Conservation (phyloP, 257 asterid species). For the Solanum medicagineum region DNA sequence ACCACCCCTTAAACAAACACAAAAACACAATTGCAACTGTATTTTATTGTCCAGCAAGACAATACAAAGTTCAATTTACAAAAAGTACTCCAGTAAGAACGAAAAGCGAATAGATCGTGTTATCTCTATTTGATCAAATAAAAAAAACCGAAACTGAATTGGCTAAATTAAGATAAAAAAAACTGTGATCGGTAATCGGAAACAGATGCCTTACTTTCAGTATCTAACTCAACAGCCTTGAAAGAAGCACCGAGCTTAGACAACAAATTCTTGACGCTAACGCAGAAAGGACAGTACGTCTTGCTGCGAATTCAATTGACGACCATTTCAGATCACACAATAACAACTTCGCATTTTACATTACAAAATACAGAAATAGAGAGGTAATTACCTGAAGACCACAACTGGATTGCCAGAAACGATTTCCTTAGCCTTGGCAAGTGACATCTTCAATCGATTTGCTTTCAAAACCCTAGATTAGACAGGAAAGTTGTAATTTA, state of each 20-base stretch:
- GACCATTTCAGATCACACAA: background rate
- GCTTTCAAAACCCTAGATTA: background rate
- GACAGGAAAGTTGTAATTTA: background rate
- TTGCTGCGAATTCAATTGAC: slow-evolving; percentile 44
- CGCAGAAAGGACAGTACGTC: slow-evolving; percentile 65
- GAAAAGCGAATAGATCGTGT: background rate
- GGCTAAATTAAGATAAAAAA: background rate
- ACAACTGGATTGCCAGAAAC: slow-evolving; percentile 52
- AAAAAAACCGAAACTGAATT: background rate
- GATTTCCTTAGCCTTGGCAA: slow-evolving; percentile 67
- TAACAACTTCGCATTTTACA: background rate
- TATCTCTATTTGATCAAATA: background rate
- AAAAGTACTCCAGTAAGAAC: background rate
- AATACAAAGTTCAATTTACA: background rate
- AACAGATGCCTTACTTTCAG: slow-evolving; percentile 34
- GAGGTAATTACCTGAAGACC: slow-evolving; percentile 56
- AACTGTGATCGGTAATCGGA: background rate
- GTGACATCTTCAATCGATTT: slow-evolving; percentile 32
- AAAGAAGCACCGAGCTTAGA: slow-evolving; percentile 49
- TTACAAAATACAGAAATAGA: background rate
- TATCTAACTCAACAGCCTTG: slow-evolving; percentile 64
- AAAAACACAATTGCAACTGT: background rate
- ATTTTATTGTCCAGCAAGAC: background rate
- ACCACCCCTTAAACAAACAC: background rate
- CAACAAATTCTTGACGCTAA: slow-evolving; percentile 64